These are phyloP conservation scores for Dryadomyces quercus-mongolicae DNA, from an alignment of 2,329 filamentous ascomycete species.

Conservation along the genomic window DNA sequence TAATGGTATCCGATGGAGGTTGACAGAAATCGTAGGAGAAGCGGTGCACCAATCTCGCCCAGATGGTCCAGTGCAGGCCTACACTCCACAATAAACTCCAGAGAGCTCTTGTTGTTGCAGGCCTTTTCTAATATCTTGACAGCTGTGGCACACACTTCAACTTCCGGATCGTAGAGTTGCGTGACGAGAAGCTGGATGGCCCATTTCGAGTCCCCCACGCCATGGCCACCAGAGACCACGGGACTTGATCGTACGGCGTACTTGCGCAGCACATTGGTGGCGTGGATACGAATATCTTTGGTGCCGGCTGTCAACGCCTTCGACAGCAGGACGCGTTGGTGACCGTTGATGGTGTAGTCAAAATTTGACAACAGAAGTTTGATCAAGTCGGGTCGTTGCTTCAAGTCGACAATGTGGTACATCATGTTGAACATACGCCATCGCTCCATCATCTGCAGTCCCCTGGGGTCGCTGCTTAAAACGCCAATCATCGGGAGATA, in stretches of 20 bases:
- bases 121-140: conserved; percentile 97
- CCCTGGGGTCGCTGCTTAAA: conserved; percentile 69
- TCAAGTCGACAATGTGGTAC: conserved; percentile 92
- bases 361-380: conserved; percentile 81
- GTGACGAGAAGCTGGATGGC: conserved; percentile 95
- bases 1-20: conserved; percentile 98
- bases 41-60: conserved; percentile 88
- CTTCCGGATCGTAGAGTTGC: conserved; percentile 92
- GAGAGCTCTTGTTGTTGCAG: conserved; percentile 79
- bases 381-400: conserved; percentile 82
- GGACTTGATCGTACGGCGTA: conserved; percentile 50
- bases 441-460: conserved; percentile 79
- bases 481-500: conserved; percentile 91
- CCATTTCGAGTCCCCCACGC: conserved; percentile 71
- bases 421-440: conserved; percentile 99
- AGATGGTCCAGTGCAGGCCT: conserved; percentile 88
- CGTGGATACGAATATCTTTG: conserved; percentile 82
- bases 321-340: conserved; percentile 82
- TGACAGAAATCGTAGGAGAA: conserved; percentile 83
- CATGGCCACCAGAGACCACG: conserved; percentile 20
- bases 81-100: conserved; percentile 96
- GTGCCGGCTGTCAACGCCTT: conserved; percentile 87
- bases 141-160: conserved; percentile 90
- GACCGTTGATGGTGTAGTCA: conserved; percentile 80
- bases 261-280: conserved; percentile 75